A percentile compares a stretch with the other conserved stretches of the same genome.
Evolutionary conservation across 2,329 filamentous ascomycete species (phyloP).

Genomic region (Trichoderma guizhouense): DNA sequence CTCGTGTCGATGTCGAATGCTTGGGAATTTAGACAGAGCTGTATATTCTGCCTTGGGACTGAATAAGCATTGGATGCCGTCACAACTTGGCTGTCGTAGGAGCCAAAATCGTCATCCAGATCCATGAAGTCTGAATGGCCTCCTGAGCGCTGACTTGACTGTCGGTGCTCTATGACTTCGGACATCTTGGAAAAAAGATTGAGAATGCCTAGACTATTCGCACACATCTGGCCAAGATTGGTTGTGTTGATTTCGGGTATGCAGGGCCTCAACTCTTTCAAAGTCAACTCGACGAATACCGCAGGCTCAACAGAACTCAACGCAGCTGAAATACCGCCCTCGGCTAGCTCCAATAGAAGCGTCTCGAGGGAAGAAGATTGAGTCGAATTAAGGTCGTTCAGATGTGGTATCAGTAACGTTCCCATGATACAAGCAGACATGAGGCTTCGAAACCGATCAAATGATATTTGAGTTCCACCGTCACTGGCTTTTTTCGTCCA

Average conservation of each 20-base stretch:
- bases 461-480: conserved; percentile 47
- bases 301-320: conserved; percentile 45
- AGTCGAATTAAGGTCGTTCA: conserved; percentile 45
- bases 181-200: conserved; percentile 42
- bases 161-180: conserved; percentile 24
- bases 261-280: conserved; percentile 43
- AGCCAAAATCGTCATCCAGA: conserved; percentile 62
- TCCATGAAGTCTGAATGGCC: conserved; percentile 58
- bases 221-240: conserved; percentile 38
- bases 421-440: conserved; percentile 47
- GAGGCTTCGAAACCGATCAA: conserved; percentile 52
- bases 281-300: conserved; percentile 44
- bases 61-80: conserved; percentile 35
- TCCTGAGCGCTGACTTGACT: conserved; percentile 27
- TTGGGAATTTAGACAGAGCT: conserved; percentile 40
- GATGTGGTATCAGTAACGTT: conserved; percentile 45
- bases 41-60: conserved; percentile 45
- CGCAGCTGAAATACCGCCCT: conserved; percentile 40
- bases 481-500: conserved; percentile 47
- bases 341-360: conserved; percentile 39
- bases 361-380: conserved; percentile 49
- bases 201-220: conserved; percentile 41
- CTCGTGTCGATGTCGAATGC: conserved; percentile 49
- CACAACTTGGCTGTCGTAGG: conserved; percentile 51
- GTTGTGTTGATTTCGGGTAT: conserved; percentile 43